Evolutionary conservation across 2,329 filamentous ascomycete species (phyloP).

Genomic region (Lasiodiplodia theobromae): DNA sequence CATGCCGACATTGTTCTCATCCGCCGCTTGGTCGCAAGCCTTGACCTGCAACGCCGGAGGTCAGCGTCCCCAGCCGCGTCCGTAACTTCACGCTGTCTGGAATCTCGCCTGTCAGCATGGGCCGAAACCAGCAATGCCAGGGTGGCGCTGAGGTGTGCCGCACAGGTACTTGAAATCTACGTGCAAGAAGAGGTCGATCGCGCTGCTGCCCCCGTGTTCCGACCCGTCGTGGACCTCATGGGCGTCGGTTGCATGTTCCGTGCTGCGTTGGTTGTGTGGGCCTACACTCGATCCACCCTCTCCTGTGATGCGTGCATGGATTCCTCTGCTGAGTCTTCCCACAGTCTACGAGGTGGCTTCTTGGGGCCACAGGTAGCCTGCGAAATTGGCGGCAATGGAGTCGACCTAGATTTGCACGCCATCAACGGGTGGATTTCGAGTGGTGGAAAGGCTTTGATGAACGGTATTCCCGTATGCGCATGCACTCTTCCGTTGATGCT

Average conservation of each 20-base stretch:
- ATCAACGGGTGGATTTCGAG: conserved; percentile 5
- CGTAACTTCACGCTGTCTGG: not conserved
- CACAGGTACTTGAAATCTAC: conserved; percentile 3
- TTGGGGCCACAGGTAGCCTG: not conserved
- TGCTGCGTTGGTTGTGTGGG: not conserved
- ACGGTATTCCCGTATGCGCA: not conserved
- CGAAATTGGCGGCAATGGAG: not conserved
- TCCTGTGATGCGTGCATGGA: not conserved
- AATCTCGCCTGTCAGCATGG: not conserved
- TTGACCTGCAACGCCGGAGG: not conserved
- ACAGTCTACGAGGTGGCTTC: not conserved
- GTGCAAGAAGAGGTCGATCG: not conserved
- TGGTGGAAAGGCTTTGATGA: not conserved
- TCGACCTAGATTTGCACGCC: not conserved
- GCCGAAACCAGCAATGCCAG: not conserved
- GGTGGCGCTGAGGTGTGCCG: not conserved
- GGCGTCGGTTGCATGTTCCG: conserved; percentile 8
- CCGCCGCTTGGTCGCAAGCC: not conserved
- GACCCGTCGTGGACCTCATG: not conserved
- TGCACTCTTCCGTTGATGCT: conserved; percentile 3
- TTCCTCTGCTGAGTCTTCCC: not conserved
- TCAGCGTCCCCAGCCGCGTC: not conserved
- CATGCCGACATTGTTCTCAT: not conserved
- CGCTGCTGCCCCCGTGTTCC: not conserved
- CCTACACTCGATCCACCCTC: conserved; percentile 7